These are phyloP conservation scores for Toxicodendron radicans DNA, from an alignment of 345 rosid species.

Conservation along the genomic window DNA sequence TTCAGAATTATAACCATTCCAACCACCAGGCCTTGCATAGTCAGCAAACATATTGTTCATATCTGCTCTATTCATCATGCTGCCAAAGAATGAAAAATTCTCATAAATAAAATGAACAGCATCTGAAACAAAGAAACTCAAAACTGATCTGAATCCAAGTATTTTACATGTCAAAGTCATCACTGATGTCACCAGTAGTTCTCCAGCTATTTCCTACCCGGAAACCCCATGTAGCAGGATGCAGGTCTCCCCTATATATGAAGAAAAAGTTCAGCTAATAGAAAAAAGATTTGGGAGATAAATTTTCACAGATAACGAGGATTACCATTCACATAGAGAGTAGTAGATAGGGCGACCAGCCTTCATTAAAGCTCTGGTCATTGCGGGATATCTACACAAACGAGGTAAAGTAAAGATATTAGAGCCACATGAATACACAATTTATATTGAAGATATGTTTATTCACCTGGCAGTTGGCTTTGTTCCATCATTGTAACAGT, in stretches of 20 bases:
- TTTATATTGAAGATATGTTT: neutral
- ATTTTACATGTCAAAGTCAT: slow-evolving; percentile 62
- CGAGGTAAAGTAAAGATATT: neutral
- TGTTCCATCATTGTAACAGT: slow-evolving; percentile 62
- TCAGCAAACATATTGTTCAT: slow-evolving; percentile 70
- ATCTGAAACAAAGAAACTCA: neutral
- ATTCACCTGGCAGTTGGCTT: slow-evolving; percentile 64
- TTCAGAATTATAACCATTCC: slow-evolving; percentile 64
- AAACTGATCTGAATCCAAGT: neutral
- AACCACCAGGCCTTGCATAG: slow-evolving; percentile 87
- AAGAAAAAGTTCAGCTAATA: neutral
- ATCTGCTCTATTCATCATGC: slow-evolving; percentile 69
- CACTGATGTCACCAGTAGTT: slow-evolving; percentile 74
- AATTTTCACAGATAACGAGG: neutral
- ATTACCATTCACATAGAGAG: slow-evolving; percentile 87
- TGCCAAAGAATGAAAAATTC: slow-evolving; percentile 26
- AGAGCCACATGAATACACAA: neutral
- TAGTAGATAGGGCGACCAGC: slow-evolving; percentile 72
- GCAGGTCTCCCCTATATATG: slow-evolving; percentile 70
- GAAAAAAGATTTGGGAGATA: neutral
- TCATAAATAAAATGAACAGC: neutral
- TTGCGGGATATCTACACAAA: slow-evolving; percentile 61
- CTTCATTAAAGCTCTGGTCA: slow-evolving; percentile 75
- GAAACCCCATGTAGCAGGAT: slow-evolving; percentile 84
- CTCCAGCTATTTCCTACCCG: slow-evolving; percentile 89